Evolutionary conservation across 2,329 filamentous ascomycete genomes (phyloP).

Genomic region (Neocucurbitaria cava): DNA sequence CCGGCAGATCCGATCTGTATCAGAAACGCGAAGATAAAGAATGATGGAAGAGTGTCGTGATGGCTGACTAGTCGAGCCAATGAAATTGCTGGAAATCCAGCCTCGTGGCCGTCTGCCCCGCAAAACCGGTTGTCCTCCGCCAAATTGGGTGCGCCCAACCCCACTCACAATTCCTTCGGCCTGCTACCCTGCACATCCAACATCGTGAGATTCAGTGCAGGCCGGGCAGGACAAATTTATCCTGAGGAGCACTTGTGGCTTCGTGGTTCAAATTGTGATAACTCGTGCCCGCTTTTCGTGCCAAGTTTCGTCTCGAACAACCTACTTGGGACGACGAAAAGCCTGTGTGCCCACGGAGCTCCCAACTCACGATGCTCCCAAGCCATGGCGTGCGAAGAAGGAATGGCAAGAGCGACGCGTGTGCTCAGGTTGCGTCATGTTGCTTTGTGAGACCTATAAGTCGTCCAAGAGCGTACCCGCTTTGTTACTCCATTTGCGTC

Average conservation of each 20-base stretch:
- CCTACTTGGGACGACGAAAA: not conserved
- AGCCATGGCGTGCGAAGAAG: slow-evolving; percentile 11
- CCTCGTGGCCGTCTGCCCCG: not conserved
- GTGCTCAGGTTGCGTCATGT: slow-evolving; percentile 14
- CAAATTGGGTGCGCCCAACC: not conserved
- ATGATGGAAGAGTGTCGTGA: not conserved
- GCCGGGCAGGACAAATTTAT: not conserved
- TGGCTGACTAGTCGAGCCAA: not conserved
- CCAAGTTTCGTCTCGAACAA: not conserved
- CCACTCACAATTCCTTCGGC: not conserved
- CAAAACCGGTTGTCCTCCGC: not conserved
- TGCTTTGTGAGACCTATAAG: slow-evolving; percentile 3
- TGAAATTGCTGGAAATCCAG: not conserved
- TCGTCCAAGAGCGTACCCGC: not conserved
- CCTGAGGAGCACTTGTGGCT: not conserved
- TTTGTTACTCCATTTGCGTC: not conserved
- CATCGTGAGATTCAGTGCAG: slow-evolving; percentile 1
- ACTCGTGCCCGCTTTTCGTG: not conserved
- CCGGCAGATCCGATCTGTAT: not conserved
- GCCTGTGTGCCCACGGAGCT: slow-evolving; percentile 1
- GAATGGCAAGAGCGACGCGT: slow-evolving; percentile 8
- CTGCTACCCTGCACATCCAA: not conserved
- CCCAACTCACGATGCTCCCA: slow-evolving; percentile 13
- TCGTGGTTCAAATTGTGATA: not conserved
- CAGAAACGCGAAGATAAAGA: not conserved